Base-by-base conservation (phyloP, 495 filamentous ascomycete species). In the Podospora didyma region DNA sequence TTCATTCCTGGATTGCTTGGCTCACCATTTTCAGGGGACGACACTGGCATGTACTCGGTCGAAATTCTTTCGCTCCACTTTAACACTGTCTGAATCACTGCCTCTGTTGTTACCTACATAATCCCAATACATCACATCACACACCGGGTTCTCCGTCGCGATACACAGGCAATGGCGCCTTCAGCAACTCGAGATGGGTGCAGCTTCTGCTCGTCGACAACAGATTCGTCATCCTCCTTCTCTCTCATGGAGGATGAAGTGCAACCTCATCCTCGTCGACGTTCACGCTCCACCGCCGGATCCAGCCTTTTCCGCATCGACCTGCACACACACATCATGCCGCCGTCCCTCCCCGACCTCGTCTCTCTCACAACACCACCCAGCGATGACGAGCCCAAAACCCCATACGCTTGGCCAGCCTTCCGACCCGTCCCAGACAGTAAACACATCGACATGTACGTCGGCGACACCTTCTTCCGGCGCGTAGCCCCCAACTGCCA, bases 291-390 rank as follows among this genome's bases (percentile, higher is more conserved):
- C 20, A 12, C 45, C 45, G 16, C 45, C 17, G 45, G 21, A 46
- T 20, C 45, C n/a, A 53, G 51, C 35, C 62, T 68, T 49, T 68
- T 65, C 60, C 59, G 65, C 47, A 68, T 68, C 56, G 65, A 68
- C 53, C 61, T 68, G 60, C 65, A 68, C 65, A 68, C 65, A 7
- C 65, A 68, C 62, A 65, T 68, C 54, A 68, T 68, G 65, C 65
- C 65, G 4, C 46, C 54, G 10, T 57, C 57, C 41, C 57, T 68
- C 2, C 65, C 65, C 1, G 57, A 60, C 35, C 57, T 59, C 21
- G 19, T 59, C 22, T 53, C 62, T 20, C 37, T 52, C 39, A 52
- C 64, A n/a, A n/a, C n/a, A 2, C 46, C 57, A 20, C 44, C 54
- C 0, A 7, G 22, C 6, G 49, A 19, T 2, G 2, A 45, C 7